Conservation (phyloP, 345 rosid genomes). For the Draba incana region DNA sequence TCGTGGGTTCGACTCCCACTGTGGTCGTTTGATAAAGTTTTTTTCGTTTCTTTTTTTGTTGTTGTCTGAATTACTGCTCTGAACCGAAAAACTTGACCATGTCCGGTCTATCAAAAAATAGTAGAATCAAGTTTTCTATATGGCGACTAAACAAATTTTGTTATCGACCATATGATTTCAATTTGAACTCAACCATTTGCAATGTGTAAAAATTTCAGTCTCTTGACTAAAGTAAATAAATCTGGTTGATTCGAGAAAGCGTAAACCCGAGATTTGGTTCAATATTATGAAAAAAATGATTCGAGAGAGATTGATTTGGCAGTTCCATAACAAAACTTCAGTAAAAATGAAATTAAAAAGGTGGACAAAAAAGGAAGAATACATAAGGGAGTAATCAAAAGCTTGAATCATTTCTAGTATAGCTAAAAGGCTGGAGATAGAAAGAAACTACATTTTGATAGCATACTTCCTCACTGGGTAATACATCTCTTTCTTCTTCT, state of each 20-base stretch:
- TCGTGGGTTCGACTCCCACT: constrained; percentile 95
- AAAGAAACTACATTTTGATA: constrained; percentile 37
- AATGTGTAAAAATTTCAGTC: no score
- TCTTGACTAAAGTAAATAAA: no score
- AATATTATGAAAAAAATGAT: background rate
- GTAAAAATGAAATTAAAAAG: background rate
- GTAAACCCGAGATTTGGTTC: background rate
- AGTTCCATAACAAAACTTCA: constrained; percentile 22
- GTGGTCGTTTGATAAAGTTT: constrained; percentile 49
- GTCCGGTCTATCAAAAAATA: no score
- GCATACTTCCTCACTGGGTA: constrained; percentile 70
- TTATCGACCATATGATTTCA: no score
- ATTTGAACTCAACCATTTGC: no score
- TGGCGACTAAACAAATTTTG: no score
- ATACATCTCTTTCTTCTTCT: constrained; percentile 72
- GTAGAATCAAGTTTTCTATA: no score
- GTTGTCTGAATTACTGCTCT: no score
- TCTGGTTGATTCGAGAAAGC: background rate
- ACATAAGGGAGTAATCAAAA: constrained; percentile 12
- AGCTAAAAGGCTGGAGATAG: background rate
- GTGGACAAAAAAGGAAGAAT: background rate
- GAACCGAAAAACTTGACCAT: no score
- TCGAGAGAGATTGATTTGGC: background rate
- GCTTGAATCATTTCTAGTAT: constrained; percentile 4
- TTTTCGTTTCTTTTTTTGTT: no score